These are phyloP conservation scores for Magnolia kwangsiensis DNA, from an alignment of 164 flowering plant species.

Conservation along the genomic window DNA sequence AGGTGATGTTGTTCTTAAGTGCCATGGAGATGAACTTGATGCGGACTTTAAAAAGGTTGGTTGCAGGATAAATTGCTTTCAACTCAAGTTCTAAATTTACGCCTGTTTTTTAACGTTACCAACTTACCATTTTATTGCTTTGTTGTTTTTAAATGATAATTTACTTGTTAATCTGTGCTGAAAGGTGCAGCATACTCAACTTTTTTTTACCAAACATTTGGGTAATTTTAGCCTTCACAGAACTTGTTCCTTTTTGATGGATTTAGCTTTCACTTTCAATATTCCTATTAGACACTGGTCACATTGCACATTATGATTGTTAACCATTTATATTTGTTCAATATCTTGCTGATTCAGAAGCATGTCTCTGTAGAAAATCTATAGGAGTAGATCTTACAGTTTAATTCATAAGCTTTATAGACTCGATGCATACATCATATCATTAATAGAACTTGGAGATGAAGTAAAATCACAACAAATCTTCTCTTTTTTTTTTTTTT, in stretches of 20 bases:
- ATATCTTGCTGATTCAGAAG: neutral
- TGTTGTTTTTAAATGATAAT: neutral
- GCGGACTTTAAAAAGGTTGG: conserved; percentile 57
- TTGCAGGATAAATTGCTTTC: conserved; percentile 1
- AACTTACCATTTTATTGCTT: neutral
- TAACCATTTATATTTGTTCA: neutral
- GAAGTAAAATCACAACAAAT: too few relatives aligned
- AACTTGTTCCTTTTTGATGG: neutral
- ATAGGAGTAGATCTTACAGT: too few relatives aligned
- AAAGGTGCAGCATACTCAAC: neutral
- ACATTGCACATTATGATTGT: neutral
- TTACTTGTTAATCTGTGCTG: neutral
- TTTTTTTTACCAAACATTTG: too few relatives aligned
- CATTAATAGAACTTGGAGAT: too few relatives aligned
- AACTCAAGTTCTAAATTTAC: neutral
- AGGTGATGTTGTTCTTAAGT: conserved; percentile 69
- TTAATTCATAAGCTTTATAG: too few relatives aligned
- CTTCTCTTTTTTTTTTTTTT: too few relatives aligned
- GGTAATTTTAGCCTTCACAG: neutral
- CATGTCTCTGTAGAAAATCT: neutral
- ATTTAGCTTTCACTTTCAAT: neutral
- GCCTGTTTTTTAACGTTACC: neutral
- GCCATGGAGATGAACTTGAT: conserved; percentile 44
- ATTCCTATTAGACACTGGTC: neutral
- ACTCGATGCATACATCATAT: too few relatives aligned